A percentile compares a stretch with the other conserved stretches of the same genome.
These are phyloP conservation scores for Lachnellula hyalina DNA, from an alignment of 2,329 filamentous ascomycete genomes.

Conservation along the genomic window DNA sequence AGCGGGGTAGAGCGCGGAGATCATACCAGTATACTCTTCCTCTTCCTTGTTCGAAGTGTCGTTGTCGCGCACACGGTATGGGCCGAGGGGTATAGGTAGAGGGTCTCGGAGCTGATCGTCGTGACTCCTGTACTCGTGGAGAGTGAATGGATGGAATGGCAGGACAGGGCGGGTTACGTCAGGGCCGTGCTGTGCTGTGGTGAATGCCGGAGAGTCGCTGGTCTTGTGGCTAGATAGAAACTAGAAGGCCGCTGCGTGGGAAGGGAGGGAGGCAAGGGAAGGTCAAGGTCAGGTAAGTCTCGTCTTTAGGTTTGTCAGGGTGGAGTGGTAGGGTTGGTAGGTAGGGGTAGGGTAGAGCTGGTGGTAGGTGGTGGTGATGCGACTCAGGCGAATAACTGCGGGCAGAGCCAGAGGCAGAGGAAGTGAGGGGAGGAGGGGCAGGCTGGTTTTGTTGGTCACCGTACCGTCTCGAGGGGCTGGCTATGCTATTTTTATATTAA, in stretches of 20 bases:
- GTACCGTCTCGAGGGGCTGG: too few species aligned
- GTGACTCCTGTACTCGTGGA: neutral
- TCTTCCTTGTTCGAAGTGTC: neutral
- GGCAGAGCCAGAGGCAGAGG: neutral
- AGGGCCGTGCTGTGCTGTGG: neutral
- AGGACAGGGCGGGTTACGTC: neutral
- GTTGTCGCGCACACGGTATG: neutral
- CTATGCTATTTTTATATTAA: too few species aligned
- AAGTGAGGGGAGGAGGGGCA: neutral
- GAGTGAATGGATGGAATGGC: neutral
- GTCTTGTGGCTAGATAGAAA: neutral
- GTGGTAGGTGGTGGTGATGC: neutral
- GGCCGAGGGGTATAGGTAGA: neutral
- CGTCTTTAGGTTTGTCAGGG: too few species aligned
- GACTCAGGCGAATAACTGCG: neutral
- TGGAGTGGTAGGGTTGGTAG: too few species aligned
- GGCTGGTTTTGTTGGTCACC: too few species aligned
- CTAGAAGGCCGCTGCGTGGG: neutral
- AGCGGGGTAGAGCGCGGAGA: too few species aligned
- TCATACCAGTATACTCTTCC: too few species aligned
- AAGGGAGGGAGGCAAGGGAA: too few species aligned
- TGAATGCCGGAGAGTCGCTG: neutral
- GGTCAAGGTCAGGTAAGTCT: too few species aligned
- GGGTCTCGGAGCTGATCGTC: neutral
- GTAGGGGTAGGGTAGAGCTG: neutral